These are phyloP conservation scores for Sordariomycetes sp. DNA, from an alignment of 2,329 filamentous ascomycete genomes.

Conservation along the genomic window DNA sequence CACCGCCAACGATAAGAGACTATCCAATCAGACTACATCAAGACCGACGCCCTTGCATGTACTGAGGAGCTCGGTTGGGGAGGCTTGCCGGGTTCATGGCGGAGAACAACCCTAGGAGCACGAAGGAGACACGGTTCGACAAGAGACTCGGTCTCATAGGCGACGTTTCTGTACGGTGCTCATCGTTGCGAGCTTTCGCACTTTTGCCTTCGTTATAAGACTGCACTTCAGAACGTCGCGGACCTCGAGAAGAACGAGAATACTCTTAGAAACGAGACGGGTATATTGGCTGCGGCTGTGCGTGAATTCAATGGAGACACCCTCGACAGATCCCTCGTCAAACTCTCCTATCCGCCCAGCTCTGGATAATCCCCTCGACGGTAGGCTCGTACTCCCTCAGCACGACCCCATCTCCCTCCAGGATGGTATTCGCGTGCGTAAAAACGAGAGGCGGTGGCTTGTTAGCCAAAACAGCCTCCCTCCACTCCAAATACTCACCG, in stretches of 20 bases:
- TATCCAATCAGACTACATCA: too few relatives aligned
- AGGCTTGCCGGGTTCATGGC: not conserved
- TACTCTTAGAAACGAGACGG: not conserved
- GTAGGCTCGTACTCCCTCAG: conserved; percentile 51
- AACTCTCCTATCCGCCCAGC: conserved; percentile 31
- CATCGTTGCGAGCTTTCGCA: conserved; percentile 10
- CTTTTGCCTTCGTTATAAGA: conserved; percentile 12
- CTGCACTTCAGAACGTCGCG: conserved; percentile 12
- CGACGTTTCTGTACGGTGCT: conserved; percentile 13
- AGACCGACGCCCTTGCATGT: too few relatives aligned
- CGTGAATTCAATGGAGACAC: not conserved
- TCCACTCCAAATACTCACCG: conserved; percentile 36
- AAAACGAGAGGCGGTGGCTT: conserved; percentile 50
- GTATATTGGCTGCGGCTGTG: not conserved
- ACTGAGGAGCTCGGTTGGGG: not conserved
- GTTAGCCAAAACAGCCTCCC: conserved; percentile 43
- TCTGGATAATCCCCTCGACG: conserved; percentile 49
- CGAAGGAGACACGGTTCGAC: conserved; percentile 11
- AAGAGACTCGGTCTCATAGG: conserved; percentile 13
- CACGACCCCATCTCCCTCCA: conserved; percentile 14
- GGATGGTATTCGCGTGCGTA: conserved; percentile 51
- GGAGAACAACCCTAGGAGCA: conserved; percentile 7
- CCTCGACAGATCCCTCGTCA: conserved; percentile 1
- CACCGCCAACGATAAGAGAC: too few relatives aligned
- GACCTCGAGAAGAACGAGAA: not conserved